These are phyloP conservation scores for Dryas drummondii DNA, from an alignment of 306 rosid species.

Conservation along the genomic window DNA sequence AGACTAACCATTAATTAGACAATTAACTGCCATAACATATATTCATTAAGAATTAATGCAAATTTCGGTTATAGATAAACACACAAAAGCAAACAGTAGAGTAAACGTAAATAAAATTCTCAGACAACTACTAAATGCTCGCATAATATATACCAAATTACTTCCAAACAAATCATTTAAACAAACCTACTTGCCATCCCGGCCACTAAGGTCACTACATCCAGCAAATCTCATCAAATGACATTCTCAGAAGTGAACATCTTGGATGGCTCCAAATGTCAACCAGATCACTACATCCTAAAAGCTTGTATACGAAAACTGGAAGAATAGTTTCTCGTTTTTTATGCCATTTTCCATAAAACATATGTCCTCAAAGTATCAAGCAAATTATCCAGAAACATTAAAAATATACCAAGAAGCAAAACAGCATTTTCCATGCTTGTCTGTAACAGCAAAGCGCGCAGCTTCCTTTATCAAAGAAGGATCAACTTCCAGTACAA, in stretches of 20 bases:
- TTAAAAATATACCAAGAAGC: constrained; percentile 66
- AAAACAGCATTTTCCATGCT: constrained; percentile 92
- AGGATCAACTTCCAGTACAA: constrained; percentile 86
- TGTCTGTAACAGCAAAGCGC: constrained; percentile 50
- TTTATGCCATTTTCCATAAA: neutral
- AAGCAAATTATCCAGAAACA: constrained; percentile 7
- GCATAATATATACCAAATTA: neutral
- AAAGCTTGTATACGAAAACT: neutral
- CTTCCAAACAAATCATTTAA: neutral
- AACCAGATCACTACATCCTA: neutral
- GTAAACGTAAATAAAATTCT: no score
- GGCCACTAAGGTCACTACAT: neutral
- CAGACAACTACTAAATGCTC: no score
- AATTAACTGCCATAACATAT: neutral
- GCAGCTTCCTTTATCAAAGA: constrained; percentile 70
- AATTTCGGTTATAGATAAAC: neutral
- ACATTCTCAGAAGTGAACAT: neutral
- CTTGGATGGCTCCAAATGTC: neutral
- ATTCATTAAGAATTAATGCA: neutral
- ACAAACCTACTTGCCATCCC: neutral
- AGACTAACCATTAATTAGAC: neutral
- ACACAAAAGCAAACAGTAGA: neutral
- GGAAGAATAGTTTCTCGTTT: neutral
- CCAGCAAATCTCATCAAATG: neutral
- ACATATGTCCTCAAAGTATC: constrained; percentile 14